Evolutionary conservation across 208 protist species (phyloP).

Genomic region (Trypanosoma rangeli): DNA sequence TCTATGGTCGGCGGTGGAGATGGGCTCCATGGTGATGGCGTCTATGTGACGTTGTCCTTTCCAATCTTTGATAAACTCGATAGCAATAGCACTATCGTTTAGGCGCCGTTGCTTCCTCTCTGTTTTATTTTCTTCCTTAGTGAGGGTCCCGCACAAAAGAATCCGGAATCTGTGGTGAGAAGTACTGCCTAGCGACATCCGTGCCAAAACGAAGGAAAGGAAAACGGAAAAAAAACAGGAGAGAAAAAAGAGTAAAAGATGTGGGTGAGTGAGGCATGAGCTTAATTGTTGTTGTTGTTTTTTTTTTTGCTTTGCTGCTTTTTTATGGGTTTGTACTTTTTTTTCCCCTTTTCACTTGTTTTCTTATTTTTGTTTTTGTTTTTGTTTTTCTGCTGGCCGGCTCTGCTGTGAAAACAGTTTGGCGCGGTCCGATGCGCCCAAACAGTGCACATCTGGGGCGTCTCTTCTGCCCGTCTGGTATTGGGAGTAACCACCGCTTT

Average conservation of each 20-base stretch:
- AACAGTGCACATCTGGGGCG: not conserved
- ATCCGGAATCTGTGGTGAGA: too few species aligned
- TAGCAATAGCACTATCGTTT: not conserved
- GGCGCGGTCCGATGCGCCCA: not conserved
- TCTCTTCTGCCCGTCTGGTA: not conserved
- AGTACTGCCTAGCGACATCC: too few species aligned
- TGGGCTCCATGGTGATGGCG: conserved; percentile 5
- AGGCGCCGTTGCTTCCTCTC: not conserved
- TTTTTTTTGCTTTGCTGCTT: not conserved
- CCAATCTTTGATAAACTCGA: not conserved
- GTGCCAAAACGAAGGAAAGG: not conserved
- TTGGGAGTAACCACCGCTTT: not conserved
- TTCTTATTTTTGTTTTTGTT: conserved; percentile 1
- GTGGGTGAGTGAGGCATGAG: conserved; percentile 12
- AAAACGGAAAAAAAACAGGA: not conserved
- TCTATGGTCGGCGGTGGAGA: conserved; percentile 56
- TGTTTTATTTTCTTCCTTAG: too few species aligned
- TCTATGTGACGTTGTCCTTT: conserved; percentile 4
- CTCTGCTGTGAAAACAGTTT: not conserved
- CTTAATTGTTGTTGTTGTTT: not conserved
- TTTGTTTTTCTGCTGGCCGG: conserved; percentile 13
- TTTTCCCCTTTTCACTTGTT: not conserved
- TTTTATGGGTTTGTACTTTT: not conserved
- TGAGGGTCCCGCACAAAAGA: too few species aligned
- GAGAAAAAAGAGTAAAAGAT: not conserved